Evolutionary conservation across 1,139 yeast genomes (phyloP), one percentile per base, ranked within the genome.

Genomic region (Waltiozyma sp.): DNA sequence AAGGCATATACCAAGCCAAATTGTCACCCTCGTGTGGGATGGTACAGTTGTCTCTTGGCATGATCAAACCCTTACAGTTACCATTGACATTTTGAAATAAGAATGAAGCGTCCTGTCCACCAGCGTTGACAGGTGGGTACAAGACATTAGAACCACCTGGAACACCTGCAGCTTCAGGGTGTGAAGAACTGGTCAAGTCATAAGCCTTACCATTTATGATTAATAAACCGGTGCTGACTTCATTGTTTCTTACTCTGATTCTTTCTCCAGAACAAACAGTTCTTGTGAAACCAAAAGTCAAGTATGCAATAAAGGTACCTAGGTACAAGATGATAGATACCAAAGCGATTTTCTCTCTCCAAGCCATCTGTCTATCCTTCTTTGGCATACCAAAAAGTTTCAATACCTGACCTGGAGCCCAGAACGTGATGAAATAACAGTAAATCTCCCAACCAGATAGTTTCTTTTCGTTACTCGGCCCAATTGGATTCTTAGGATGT

Each of bases 1-100:
- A 91, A 3, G 98, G 97, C 83, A 88, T 87, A 64, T 91, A 91
- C 95, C 96, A 89, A 10, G 95, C 97, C 51, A 91, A 60, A 19
- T 72, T 69, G 37, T 74, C 76, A 37, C 70, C 70, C 49, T 71
- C 68, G 47, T 68, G 64, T 1, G 96, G 96, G 46, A 89, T 88
- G 0, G 80, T 53, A 55, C 86, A 74, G 57, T 80, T 73, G 11
- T 68, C 75, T 49, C 75, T 75, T 39, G 97, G 94, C n/a, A 65
- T 71, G 46, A 91, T 82, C 45, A 91, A 68, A 24, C 80, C 82
- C 60, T 78, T 80, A 65, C 98, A 91, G 61, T 88, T 81, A 28
- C 96, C 96, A 59, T 91, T 91, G 41, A 91, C 96, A 59, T 91
- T 91, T 62, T 91, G 98, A 62, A 91, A 91, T 49, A 91, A 66